Evolutionary conservation across 169 alveolate species (phyloP), one percentile per base, ranked within the genome.

Genomic region (Plasmodium coatneyi): DNA sequence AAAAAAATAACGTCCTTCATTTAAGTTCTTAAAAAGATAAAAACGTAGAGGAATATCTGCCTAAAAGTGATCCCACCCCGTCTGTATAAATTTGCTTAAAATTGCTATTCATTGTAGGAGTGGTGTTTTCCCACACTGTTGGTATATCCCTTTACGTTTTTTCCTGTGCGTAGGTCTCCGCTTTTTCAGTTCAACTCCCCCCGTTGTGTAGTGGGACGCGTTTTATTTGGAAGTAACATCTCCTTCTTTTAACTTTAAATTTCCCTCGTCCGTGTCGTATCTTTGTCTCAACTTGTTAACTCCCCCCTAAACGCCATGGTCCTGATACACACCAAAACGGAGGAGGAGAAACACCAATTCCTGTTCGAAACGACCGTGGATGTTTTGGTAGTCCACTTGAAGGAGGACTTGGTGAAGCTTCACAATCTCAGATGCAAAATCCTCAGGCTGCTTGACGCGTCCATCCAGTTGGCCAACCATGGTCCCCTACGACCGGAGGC

Each of bases 401-500:
- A 95, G 34, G 95, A 95, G 34, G 97, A 97, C 78, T 96, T 97
- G 22, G 90, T 92, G 52, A 49, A 78, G 78, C 82, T 96, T 32
- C 97, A 97, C 94, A 98, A 98, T 92, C 80, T 96, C 80, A 92
- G 99, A 87, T 91, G 98, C 43, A 96, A 97, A 87, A 84, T 97
- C 19, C 98, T 98, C 74, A 95, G 97, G 43, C 95, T 97, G 70
- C 95, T 98, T 41, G 97, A 96, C 34, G 97, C 98, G 14, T 92
- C 97, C 34, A 98, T 95, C 91, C 99, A 97, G 71, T 93, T 98
- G 84, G 98, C 98, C 19, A 97, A 97, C 36, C 97, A 98, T 84
- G 99, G 99, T 39, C 99, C 99, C 34, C 84, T 98, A 82, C 96
- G 98, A 84, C 99, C 99, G 0, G 99, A 98, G 92, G 99, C 97